Evolutionary conservation across 2,329 filamentous ascomycete species (phyloP).

Genomic region (Mycocentrospora acerina): DNA sequence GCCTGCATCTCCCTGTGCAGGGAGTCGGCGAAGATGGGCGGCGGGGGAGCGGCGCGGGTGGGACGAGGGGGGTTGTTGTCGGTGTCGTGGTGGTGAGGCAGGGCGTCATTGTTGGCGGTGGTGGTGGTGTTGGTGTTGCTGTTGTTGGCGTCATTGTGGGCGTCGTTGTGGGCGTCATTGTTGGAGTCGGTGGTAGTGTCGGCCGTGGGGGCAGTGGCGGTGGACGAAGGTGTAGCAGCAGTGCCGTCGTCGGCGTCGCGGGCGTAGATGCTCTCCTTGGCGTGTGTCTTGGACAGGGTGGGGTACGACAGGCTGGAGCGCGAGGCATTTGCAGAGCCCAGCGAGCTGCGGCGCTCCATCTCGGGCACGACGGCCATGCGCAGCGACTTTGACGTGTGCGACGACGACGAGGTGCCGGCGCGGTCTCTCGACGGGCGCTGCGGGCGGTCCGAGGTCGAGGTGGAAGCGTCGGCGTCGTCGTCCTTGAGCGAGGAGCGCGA

Average conservation of each 20-base stretch:
- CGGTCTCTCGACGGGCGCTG: conserved; percentile 30
- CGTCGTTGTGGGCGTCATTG: conserved; percentile 38
- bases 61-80: conserved; percentile 6
- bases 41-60: too few species aligned
- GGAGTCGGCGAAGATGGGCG: too few species aligned
- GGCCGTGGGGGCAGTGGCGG: too few species aligned
- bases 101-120: conserved; percentile 43
- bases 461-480: conserved; percentile 19
- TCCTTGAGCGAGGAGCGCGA: conserved; percentile 31
- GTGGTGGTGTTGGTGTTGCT: conserved; percentile 19
- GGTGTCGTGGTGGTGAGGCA: conserved; percentile 51
- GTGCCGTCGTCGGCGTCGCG: conserved; percentile 34
- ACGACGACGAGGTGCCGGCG: conserved; percentile 29
- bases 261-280: conserved; percentile 78
- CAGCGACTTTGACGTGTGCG: conserved; percentile 25
- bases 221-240: too few species aligned
- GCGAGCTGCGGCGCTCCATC: conserved; percentile 46
- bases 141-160: conserved; percentile 26
- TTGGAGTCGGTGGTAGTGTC: conserved; percentile 46
- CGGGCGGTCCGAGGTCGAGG: conserved; percentile 13
- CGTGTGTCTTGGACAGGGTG: conserved; percentile 84
- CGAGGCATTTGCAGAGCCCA: conserved; percentile 40
- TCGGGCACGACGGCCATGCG: conserved; percentile 49
- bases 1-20: conserved; percentile 38
- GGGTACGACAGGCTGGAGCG: conserved; percentile 67